phyloP scores from a whole-genome alignment of 306 rosid species.

The Cicer bijugum region DNA sequence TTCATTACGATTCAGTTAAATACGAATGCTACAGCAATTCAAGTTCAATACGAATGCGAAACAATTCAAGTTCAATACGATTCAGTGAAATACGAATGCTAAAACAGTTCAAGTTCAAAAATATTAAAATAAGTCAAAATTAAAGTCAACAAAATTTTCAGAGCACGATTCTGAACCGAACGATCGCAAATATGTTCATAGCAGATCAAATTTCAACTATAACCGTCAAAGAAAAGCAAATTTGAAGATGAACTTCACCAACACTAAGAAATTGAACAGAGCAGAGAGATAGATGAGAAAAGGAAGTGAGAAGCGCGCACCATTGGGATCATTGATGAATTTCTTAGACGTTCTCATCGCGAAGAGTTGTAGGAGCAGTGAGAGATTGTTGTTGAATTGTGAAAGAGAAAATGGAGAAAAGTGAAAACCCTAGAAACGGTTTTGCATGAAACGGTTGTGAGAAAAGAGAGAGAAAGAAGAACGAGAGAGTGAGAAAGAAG shows the following conservation, averaged over 20 bases:
- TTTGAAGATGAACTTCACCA: background rate
- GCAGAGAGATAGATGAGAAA: constrained; percentile 5
- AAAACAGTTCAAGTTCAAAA: constrained; percentile 24
- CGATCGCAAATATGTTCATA: background rate
- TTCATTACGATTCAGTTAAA: constrained; percentile 35
- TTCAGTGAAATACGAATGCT: constrained; percentile 41
- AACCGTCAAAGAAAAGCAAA: background rate
- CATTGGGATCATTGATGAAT: constrained; percentile 82
- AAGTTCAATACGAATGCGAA: constrained; percentile 40
- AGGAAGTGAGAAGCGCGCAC: constrained; percentile 47
- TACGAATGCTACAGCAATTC: constrained; percentile 38
- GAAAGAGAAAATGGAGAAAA: constrained; percentile 28
- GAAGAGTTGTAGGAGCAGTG: constrained; percentile 6
- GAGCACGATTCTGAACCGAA: constrained; percentile 2
- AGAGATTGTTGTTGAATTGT: background rate
- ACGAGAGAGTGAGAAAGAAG: constrained; percentile 16
- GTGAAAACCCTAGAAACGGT: constrained; percentile 59
- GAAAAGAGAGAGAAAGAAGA: background rate
- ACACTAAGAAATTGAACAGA: constrained; percentile 8
- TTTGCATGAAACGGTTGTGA: constrained; percentile 54
- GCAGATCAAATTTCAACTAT: background rate
- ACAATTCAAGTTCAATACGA: constrained; percentile 20
- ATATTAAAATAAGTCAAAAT: background rate
- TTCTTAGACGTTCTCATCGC: constrained; percentile 81
- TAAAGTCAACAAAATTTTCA: background rate